Percentiles rank a stretch among this genome's conserved stretches.
Conservation (phyloP, 106 monocot genomes). For the Agapanthus africanus region DNA sequence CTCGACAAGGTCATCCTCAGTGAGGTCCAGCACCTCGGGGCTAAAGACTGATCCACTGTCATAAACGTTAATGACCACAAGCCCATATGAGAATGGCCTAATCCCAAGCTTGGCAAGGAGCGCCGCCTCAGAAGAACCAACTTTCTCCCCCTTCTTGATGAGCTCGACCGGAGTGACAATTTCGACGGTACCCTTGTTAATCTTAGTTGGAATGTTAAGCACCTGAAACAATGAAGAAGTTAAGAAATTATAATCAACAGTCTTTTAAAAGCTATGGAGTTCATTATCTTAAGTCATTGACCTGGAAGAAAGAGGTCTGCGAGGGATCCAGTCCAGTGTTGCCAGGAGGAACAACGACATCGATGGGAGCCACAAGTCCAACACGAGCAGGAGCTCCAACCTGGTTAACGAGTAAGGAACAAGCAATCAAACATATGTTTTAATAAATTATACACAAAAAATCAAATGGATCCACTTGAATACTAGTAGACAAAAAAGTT, state of each 20-base stretch:
- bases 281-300: no score
- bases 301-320: conserved; percentile 90
- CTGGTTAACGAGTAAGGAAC: no score
- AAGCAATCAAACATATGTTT: no score
- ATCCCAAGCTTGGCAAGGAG: conserved; percentile 88
- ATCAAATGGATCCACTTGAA: no score
- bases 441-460: no score
- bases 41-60: conserved; percentile 77
- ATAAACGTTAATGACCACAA: conserved; percentile 54
- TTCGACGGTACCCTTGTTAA: conserved; percentile 97
- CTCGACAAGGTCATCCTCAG: conserved; percentile 71
- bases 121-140: conserved; percentile 89
- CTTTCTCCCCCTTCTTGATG: conserved; percentile 85
- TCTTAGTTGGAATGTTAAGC: conserved; percentile 92
- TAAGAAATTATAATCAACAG: no score
- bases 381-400: conserved; percentile 34
- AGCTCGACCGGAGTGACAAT: conserved; percentile 95
- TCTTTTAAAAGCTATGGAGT: no score
- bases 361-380: conserved; percentile 33
- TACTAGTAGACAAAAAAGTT: no score
- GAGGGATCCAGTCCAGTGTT: conserved; percentile 94
- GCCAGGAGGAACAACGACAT: conserved; percentile 88
- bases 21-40: conserved; percentile 73
- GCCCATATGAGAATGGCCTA: conserved; percentile 91
- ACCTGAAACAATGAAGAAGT: conserved; percentile 46